Conservation (phyloP, 371 early-diverging fungal genomes). For the Cladochytrium tenue region DNA sequence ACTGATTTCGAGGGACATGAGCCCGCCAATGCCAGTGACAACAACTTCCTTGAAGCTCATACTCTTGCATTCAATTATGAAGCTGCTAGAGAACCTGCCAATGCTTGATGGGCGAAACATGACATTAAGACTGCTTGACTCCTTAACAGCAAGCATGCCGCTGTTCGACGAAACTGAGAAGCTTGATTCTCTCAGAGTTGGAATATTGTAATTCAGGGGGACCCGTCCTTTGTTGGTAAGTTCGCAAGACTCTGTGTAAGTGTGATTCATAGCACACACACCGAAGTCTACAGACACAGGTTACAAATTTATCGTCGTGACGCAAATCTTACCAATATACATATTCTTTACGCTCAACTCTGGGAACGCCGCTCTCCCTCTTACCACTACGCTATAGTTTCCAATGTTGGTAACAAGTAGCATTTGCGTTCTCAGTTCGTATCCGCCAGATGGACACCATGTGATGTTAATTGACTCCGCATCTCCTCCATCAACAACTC, state of each 20-base stretch:
- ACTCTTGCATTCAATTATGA: slow-evolving; percentile 59
- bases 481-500: slow-evolving; percentile 43
- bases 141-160: slow-evolving; percentile 45
- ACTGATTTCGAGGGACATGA: slow-evolving; percentile 47
- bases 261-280: slow-evolving; percentile 48
- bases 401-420: slow-evolving; percentile 56
- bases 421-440: slow-evolving; percentile 57
- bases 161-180: slow-evolving; percentile 32
- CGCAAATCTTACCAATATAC: slow-evolving; percentile 29
- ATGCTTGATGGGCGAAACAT: slow-evolving; percentile 44
- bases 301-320: neutral
- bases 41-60: slow-evolving; percentile 63
- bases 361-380: slow-evolving; percentile 58
- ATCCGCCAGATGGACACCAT: slow-evolving; percentile 61
- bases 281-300: slow-evolving; percentile 46
- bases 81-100: slow-evolving; percentile 45
- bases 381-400: slow-evolving; percentile 44
- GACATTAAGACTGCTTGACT: slow-evolving; percentile 40
- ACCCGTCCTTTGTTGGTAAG: slow-evolving; percentile 60
- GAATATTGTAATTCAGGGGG: slow-evolving; percentile 50
- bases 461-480: slow-evolving; percentile 33
- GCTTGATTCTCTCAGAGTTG: slow-evolving; percentile 42
- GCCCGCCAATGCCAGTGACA: slow-evolving; percentile 55
- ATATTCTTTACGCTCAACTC: slow-evolving; percentile 49
- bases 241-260: slow-evolving; percentile 42